These are phyloP conservation scores for Macroventuria anomochaeta DNA, from an alignment of 2,329 filamentous ascomycete species.

Conservation along the genomic window DNA sequence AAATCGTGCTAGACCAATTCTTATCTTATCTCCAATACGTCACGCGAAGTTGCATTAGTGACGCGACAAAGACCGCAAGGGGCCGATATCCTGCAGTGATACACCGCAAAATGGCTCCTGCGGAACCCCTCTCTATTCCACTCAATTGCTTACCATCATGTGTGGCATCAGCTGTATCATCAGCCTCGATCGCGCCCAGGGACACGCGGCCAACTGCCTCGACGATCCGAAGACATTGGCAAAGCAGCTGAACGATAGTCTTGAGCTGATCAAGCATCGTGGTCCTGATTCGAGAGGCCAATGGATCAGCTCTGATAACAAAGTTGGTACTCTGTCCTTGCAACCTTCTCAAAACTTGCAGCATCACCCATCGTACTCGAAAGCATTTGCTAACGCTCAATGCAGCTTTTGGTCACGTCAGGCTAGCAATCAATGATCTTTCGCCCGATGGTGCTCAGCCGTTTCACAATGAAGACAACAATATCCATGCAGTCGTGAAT, in stretches of 20 bases:
- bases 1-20: background rate
- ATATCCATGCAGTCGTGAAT: constrained; percentile 63
- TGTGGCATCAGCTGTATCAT: constrained; percentile 17
- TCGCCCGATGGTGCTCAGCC: constrained; percentile 27
- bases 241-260: constrained; percentile 14
- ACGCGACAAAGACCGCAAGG: constrained; percentile 7
- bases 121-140: background rate
- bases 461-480: constrained; percentile 22
- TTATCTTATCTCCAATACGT: constrained; percentile 13
- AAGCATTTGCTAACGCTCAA: constrained; percentile 6
- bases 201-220: background rate
- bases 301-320: constrained; percentile 54
- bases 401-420: constrained; percentile 27
- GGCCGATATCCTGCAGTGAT: background rate
- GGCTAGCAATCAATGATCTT: constrained; percentile 35
- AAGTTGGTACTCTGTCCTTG: constrained; percentile 46
- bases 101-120: background rate
- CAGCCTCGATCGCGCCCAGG: constrained; percentile 9
- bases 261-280: constrained; percentile 50
- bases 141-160: constrained; percentile 3
- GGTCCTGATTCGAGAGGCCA: constrained; percentile 54
- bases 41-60: constrained; percentile 10
- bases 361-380: background rate
- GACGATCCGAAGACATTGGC: constrained; percentile 6
- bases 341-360: background rate